Conservation (phyloP, 129 eudicot genomes). For the Glebionis coronaria region DNA sequence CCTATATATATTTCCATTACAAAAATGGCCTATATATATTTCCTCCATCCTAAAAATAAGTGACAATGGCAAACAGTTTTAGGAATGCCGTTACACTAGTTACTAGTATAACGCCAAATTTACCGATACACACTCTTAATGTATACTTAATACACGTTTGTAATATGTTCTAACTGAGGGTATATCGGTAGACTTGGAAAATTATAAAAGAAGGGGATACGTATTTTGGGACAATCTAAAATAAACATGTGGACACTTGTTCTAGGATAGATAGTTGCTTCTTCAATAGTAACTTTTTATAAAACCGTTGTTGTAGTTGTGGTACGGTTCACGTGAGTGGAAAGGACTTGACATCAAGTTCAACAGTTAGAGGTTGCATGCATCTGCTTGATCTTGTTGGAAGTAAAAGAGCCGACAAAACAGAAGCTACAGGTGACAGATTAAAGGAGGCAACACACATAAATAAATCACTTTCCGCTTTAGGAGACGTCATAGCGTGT, state of each 20-base stretch:
- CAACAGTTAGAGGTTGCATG: constrained; percentile 70
- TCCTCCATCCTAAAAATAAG: too few species aligned
- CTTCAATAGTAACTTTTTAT: too few species aligned
- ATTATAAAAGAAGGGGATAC: too few species aligned
- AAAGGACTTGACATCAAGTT: constrained; percentile 55
- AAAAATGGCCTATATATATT: not conserved
- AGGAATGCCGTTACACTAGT: too few species aligned
- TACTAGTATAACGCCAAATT: too few species aligned
- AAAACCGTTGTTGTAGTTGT: constrained; percentile 42
- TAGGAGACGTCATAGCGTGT: constrained; percentile 77
- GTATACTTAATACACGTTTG: too few species aligned
- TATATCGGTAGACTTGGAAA: too few species aligned
- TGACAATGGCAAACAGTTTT: too few species aligned
- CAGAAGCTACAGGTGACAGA: constrained; percentile 73
- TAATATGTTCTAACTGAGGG: too few species aligned
- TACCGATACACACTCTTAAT: too few species aligned
- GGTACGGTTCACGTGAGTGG: constrained; percentile 82
- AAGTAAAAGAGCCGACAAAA: constrained; percentile 78
- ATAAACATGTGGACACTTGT: not conserved
- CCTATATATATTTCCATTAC: too few species aligned
- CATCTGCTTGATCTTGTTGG: constrained; percentile 87
- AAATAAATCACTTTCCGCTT: constrained; percentile 72
- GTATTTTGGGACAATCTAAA: not conserved
- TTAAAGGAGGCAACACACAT: constrained; percentile 73
- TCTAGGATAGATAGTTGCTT: too few species aligned